These are phyloP conservation scores for Oryza longistaminata DNA, from an alignment of 176 grass and related monocot genomes.

Conservation along the genomic window DNA sequence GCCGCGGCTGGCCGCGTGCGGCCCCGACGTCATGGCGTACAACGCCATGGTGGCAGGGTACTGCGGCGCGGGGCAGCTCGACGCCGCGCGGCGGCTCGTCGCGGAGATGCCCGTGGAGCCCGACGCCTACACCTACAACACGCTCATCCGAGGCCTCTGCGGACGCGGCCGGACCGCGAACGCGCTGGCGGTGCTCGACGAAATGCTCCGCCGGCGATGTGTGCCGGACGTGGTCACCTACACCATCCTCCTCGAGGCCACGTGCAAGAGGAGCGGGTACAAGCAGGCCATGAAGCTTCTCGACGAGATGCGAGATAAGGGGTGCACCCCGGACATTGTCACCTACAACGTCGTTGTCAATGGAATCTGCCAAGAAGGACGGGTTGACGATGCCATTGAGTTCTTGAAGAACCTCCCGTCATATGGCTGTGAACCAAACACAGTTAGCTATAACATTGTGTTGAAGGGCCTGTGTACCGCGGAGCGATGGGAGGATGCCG, in stretches of 20 bases:
- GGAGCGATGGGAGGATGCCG: slow-evolving; percentile 56
- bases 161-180: slow-evolving; percentile 44
- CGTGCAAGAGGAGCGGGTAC: slow-evolving; percentile 51
- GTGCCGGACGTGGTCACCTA: slow-evolving; percentile 62
- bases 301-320: slow-evolving; percentile 57
- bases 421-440: slow-evolving; percentile 47
- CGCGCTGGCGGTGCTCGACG: slow-evolving; percentile 47
- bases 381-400: slow-evolving; percentile 47
- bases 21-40: slow-evolving; percentile 41
- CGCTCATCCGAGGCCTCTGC: slow-evolving; percentile 57
- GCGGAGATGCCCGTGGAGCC: slow-evolving; percentile 43
- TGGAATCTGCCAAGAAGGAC: slow-evolving; percentile 58
- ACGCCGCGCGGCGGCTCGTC: slow-evolving; percentile 41
- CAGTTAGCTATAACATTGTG: slow-evolving; percentile 60
- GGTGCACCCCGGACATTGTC: slow-evolving; percentile 53
- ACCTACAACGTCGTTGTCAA: slow-evolving; percentile 61
- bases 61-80: slow-evolving; percentile 46
- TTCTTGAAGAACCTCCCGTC: slow-evolving; percentile 51
- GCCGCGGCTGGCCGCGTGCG: slow-evolving; percentile 29
- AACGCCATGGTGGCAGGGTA: slow-evolving; percentile 48
- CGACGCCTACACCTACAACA: slow-evolving; percentile 59
- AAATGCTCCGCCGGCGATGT: slow-evolving; percentile 47
- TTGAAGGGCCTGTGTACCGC: slow-evolving; percentile 50
- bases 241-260: slow-evolving; percentile 66
- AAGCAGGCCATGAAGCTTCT: slow-evolving; percentile 55